Evolutionary conservation across 176 grass and related monocot genomes (phyloP).

Genomic region (Oryza meyeriana): DNA sequence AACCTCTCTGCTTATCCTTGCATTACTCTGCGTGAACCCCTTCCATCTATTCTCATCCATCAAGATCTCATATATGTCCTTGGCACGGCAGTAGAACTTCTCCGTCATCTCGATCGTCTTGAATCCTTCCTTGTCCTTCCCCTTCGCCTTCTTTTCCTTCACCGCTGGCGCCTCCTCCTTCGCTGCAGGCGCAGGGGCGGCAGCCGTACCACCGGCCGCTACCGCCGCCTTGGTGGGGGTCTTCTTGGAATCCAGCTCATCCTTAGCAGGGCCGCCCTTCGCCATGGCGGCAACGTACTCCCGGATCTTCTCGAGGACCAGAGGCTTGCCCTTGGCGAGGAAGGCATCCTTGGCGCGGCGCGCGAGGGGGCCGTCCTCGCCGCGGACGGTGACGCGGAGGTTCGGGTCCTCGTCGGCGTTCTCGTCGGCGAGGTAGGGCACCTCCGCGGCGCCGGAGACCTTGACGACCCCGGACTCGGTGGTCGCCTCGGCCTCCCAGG

Average conservation of each 20-base stretch:
- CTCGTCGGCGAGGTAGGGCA: constrained; percentile 94
- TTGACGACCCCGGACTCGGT: constrained; percentile 43
- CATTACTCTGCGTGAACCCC: constrained; percentile 96
- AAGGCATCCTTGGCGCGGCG: constrained; percentile 94
- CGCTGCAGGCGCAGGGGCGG: background rate
- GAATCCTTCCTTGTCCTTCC: constrained; percentile 86
- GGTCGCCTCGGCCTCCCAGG: constrained; percentile 77
- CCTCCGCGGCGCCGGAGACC: constrained; percentile 68
- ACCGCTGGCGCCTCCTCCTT: constrained; percentile 22
- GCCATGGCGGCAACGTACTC: constrained; percentile 69
- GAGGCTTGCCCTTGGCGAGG: constrained; percentile 58
- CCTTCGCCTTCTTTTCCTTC: constrained; percentile 60
- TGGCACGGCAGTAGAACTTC: constrained; percentile 85
- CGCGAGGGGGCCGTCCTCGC: constrained; percentile 70
- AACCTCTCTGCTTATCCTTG: constrained; percentile 86
- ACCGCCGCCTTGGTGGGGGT: background rate
- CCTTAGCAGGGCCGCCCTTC: constrained; percentile 80
- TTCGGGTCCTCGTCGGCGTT: constrained; percentile 95
- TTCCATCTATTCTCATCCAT: constrained; percentile 99
- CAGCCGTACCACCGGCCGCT: background rate
- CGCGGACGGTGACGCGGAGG: constrained; percentile 63
- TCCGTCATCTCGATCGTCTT: constrained; percentile 82
- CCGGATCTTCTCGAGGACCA: constrained; percentile 83
- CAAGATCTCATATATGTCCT: constrained; percentile 87
- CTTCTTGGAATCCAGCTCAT: constrained; percentile 80